Percentiles rank a stretch among this genome's conserved stretches.
Evolutionary conservation across 768 basidiomycete genomes (phyloP).

Genomic region (Termitomyces sp.): DNA sequence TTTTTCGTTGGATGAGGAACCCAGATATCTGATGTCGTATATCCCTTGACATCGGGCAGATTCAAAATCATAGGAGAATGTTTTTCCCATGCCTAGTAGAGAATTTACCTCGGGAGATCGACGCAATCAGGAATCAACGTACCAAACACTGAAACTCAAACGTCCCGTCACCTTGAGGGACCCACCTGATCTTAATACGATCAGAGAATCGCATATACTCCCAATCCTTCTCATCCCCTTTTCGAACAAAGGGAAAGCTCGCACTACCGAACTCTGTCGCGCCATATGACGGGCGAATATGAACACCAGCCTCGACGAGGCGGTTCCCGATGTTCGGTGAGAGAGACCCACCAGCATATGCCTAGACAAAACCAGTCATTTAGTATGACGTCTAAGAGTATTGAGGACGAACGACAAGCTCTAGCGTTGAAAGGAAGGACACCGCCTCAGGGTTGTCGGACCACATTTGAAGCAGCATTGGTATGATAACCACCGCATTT

Average conservation of each 20-base stretch:
- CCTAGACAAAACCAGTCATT: constrained; percentile 10
- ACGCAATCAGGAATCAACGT: not conserved
- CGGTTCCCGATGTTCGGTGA: constrained; percentile 23
- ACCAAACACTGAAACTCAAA: not conserved
- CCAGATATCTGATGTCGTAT: not conserved
- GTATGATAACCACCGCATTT: constrained; percentile 18
- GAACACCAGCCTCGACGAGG: constrained; percentile 22
- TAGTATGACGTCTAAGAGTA: not conserved
- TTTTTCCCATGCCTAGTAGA: not conserved
- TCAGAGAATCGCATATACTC: not conserved
- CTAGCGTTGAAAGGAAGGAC: constrained; percentile 16
- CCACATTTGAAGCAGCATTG: constrained; percentile 25
- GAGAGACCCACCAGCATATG: constrained; percentile 23
- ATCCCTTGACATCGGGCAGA: not conserved
- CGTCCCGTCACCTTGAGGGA: not conserved
- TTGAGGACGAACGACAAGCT: constrained; percentile 20
- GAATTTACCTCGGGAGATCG: no score
- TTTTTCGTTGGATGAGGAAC: not conserved
- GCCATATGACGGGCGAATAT: constrained; percentile 17
- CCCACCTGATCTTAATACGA: not conserved
- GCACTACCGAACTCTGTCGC: constrained; percentile 24
- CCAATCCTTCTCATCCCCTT: constrained; percentile 22
- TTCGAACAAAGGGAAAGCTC: not conserved
- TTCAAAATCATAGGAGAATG: not conserved
- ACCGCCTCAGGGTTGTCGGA: constrained; percentile 15